Conservation (phyloP, 441 rosid genomes). For the Manihot esculenta region DNA sequence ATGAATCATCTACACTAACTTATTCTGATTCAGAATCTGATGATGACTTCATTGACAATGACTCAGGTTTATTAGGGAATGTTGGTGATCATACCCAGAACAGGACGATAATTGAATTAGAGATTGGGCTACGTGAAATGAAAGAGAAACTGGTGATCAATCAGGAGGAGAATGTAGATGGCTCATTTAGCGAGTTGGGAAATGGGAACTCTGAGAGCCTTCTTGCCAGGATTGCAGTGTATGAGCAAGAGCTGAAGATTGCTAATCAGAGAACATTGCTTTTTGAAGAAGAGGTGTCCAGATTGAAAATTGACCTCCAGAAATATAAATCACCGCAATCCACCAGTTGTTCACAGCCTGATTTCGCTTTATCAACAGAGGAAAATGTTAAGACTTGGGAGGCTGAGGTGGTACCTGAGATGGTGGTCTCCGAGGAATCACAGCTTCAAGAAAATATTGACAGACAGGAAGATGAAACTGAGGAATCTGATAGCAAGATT, state of each 20-base stretch:
- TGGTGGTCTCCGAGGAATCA: slow-evolving; percentile 2
- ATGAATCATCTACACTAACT: slow-evolving; percentile 65
- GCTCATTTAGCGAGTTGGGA: slow-evolving; percentile 25
- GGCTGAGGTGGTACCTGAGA: slow-evolving; percentile 21
- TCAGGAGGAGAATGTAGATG: slow-evolving; percentile 49
- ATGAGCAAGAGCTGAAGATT: slow-evolving; percentile 53
- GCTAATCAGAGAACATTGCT: slow-evolving; percentile 50
- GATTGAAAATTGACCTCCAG: slow-evolving; percentile 56
- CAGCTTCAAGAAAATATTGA: slow-evolving; percentile 17
- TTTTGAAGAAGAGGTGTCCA: slow-evolving; percentile 50
- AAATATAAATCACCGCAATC: slow-evolving; percentile 27
- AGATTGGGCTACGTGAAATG: slow-evolving; percentile 64
- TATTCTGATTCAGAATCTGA: slow-evolving; percentile 85
- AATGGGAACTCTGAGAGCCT: slow-evolving; percentile 37
- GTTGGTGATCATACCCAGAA: slow-evolving; percentile 48
- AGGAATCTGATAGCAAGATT: slow-evolving; percentile 32
- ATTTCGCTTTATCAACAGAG: slow-evolving; percentile 18
- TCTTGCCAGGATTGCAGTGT: slow-evolving; percentile 37
- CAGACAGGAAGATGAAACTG: neutral
- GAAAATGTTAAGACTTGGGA: slow-evolving; percentile 10
- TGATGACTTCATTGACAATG: slow-evolving; percentile 67
- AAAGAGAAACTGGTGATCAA: slow-evolving; percentile 64
- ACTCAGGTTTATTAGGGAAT: slow-evolving; percentile 43
- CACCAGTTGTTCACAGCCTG: slow-evolving; percentile 21
- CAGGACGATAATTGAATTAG: slow-evolving; percentile 58